These are phyloP conservation scores for Aspergillus ibericus DNA, from an alignment of 2,329 filamentous ascomycete species.

Conservation along the genomic window DNA sequence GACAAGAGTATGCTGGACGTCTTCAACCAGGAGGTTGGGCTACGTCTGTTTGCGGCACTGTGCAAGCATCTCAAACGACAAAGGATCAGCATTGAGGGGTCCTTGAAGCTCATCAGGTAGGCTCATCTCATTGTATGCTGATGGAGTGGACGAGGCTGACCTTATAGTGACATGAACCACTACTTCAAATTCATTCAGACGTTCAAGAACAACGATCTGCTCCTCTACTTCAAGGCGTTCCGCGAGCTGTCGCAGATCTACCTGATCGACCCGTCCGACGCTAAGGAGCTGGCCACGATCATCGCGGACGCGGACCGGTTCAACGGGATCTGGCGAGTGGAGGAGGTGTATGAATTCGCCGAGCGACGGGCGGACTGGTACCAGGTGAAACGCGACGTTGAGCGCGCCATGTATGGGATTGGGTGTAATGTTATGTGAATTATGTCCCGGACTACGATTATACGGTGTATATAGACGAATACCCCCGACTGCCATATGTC, in stretches of 20 bases:
- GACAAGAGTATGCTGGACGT: constrained; percentile 98
- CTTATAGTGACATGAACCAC: constrained; percentile 80
- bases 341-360: constrained; percentile 97
- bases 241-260: constrained; percentile 94
- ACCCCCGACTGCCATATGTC: neutral
- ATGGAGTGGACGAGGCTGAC: constrained; percentile 4
- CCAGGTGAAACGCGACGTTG: constrained; percentile 80
- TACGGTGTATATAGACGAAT: constrained; percentile 15
- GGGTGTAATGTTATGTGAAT: constrained; percentile 81
- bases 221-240: constrained; percentile 87
- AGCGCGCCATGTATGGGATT: constrained; percentile 95
- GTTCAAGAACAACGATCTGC: constrained; percentile 77
- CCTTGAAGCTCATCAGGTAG: constrained; percentile 80
- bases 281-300: constrained; percentile 91
- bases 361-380: constrained; percentile 95
- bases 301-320: constrained; percentile 92
- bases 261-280: constrained; percentile 79
- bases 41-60: constrained; percentile 84
- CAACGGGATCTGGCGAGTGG: constrained; percentile 85
- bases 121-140: constrained; percentile 4
- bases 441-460: constrained; percentile 20
- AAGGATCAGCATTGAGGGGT: constrained; percentile 83
- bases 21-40: constrained; percentile 95
- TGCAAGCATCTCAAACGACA: constrained; percentile 98
- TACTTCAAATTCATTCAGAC: constrained; percentile 84